Base-by-base conservation (phyloP, 495 filamentous ascomycete genomes). In the Hyaloscypha finlandica region DNA sequence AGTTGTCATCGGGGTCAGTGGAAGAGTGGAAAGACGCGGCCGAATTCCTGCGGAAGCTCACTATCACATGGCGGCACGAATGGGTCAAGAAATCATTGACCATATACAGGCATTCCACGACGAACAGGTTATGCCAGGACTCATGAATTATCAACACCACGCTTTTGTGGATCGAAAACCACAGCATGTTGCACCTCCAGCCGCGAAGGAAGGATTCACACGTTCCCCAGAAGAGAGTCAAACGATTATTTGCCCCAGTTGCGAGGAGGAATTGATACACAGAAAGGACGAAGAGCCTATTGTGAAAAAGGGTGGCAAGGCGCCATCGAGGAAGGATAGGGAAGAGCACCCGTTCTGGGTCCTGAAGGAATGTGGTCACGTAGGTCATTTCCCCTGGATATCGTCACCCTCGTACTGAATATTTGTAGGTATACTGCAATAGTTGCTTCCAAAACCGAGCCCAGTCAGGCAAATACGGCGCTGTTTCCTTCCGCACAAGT, bases 351-450 rank as follows among this genome's bases (percentile, higher is more conserved):
- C 90, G 65, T 88, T 92, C 37, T 93, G 91, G 90, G 82, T 91
- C 20, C 81, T 87, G 1, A 92, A 87, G 69, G 77, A 78, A 64
- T 94, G 91, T 76, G 91, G 91, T 63, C 91, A 94, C 82, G 91
- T 93, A 81, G 67, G 90, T 81, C 67, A 14, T 30, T n/a, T 20
- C 35, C 25, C 29, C 42, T 57, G 22, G 33, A 11, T 45, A 59
- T 19, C 55, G 58, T 37, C 12, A 55, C 31, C 20, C 25, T 48
- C 33, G 33, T 45, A 25, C 35, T 71, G 61, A 64, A 65, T 20
- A 8, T 62, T 42, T 30, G 54, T 66, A 92, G 89, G 89, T 90
- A 5, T 92, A 91, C 71, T 92, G 89, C 73, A 89, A 89, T 52
- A 82, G 84, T 65, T 92, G 89, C 69, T 81, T 83, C 19, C 81